Conservation (phyloP, 345 rosid genomes). For the Eucalyptus lansdowneana region DNA sequence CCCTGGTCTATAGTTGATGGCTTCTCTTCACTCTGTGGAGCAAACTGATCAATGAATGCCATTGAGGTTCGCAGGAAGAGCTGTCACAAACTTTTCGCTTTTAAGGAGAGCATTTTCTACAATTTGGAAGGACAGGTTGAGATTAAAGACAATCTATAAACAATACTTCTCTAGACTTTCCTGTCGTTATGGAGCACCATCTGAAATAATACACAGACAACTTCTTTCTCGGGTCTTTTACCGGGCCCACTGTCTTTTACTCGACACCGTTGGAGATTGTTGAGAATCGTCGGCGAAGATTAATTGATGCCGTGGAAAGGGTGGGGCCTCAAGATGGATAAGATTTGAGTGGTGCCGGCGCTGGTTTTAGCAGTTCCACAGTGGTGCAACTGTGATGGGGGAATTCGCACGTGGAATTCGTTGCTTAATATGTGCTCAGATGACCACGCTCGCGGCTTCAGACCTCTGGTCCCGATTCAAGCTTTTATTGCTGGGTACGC, state of each 20-base stretch:
- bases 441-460: not conserved
- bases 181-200: not conserved
- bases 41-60: not conserved
- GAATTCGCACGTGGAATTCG: not conserved
- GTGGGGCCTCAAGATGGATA: not conserved
- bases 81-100: not conserved
- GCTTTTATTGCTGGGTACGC: not conserved
- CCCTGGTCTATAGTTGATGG: constrained; percentile 53
- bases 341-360: not conserved
- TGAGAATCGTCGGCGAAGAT: not conserved
- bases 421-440: not conserved
- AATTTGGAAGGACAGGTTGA: not conserved
- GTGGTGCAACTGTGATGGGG: not conserved
- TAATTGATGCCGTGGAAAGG: not conserved
- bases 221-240: not conserved
- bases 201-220: not conserved
- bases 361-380: not conserved
- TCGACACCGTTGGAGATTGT: not conserved
- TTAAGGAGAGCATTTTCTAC: not conserved
- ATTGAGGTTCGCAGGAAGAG: not conserved
- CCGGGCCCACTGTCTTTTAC: not conserved
- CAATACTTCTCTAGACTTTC: not conserved
- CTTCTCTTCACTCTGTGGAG: not conserved
- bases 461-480: not conserved
- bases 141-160: not conserved